Percentiles rank a stretch among this genome's conserved stretches.
These are phyloP conservation scores for Blepharisma stoltei DNA, from an alignment of 73 alveolate genomes.

Conservation along the genomic window DNA sequence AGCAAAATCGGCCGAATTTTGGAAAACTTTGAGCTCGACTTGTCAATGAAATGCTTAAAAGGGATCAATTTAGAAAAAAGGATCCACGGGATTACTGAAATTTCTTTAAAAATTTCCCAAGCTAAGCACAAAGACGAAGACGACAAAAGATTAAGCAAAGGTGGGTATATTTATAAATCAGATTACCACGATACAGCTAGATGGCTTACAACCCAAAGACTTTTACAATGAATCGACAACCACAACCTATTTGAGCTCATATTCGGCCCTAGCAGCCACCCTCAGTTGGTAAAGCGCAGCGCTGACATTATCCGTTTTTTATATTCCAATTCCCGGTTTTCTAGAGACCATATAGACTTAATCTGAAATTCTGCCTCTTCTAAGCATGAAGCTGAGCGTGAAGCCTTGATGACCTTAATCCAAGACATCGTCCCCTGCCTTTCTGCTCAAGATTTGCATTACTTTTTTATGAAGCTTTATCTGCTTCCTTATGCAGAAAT, in stretches of 20 bases:
- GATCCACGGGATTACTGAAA: slow-evolving; percentile 29
- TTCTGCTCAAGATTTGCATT: background rate
- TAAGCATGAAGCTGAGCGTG: slow-evolving; percentile 24
- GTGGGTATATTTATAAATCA: background rate
- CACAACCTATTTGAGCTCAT: background rate
- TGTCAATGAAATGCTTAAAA: background rate
- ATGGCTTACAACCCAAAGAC: slow-evolving; percentile 11
- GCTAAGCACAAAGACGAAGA: slow-evolving; percentile 23
- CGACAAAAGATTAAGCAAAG: slow-evolving; percentile 13
- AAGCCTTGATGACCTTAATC: slow-evolving; percentile 9
- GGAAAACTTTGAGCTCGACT: slow-evolving; percentile 25
- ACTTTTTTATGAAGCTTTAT: background rate
- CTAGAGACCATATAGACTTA: background rate
- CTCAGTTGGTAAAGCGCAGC: slow-evolving; percentile 20
- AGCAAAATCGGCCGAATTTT: slow-evolving; percentile 1
- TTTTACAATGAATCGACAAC: slow-evolving; percentile 10
- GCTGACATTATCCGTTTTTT: slow-evolving; percentile 9
- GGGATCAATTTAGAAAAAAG: slow-evolving; percentile 7
- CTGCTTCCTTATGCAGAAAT: background rate
- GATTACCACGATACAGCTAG: background rate
- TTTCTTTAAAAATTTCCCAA: slow-evolving; percentile 13
- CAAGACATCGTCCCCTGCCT: slow-evolving; percentile 12
- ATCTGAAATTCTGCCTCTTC: slow-evolving; percentile 3
- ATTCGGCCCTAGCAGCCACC: slow-evolving; percentile 26
- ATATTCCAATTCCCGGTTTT: background rate